Percentiles rank a stretch among this genome's conserved stretches.
phyloP scores from a whole-genome alignment of 495 filamentous ascomycete genomes.

The Aspergillus panamensis region DNA sequence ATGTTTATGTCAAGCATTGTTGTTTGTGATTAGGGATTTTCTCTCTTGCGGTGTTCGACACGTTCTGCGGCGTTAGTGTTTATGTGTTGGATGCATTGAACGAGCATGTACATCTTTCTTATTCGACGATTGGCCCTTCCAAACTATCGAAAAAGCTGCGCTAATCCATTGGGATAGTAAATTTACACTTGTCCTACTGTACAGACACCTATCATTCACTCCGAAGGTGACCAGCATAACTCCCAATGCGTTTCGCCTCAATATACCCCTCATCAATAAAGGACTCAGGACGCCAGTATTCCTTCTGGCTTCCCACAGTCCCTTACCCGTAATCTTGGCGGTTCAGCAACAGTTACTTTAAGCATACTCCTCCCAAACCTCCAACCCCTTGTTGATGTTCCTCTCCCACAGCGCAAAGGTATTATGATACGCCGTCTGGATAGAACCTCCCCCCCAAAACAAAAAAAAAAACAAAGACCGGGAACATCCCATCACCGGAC shows the following conservation, averaged over 20 bases:
- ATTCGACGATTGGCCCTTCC: neutral
- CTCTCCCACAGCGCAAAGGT: conserved; percentile 22
- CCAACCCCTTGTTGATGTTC: conserved; percentile 26
- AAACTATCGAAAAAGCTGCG: neutral
- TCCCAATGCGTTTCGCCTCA: neutral
- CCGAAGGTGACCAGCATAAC: neutral
- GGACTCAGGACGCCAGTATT: conserved; percentile 29
- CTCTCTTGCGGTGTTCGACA: neutral
- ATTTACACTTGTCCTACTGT: neutral
- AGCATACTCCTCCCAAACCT: conserved; percentile 20
- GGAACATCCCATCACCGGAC: conserved; percentile 29
- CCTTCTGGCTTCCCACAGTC: conserved; percentile 21
- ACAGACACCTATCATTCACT: conserved; percentile 3
- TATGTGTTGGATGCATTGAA: conserved; percentile 9
- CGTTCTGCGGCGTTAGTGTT: conserved; percentile 7
- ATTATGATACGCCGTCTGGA: conserved; percentile 25
- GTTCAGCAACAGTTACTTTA: conserved; percentile 30
- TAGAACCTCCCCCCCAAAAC: conserved; percentile 31
- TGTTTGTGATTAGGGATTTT: conserved; percentile 1
- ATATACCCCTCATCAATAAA: conserved; percentile 21
- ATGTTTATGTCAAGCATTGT: neutral
- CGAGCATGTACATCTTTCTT: conserved; percentile 6
- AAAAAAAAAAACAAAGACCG: conserved; percentile 33
- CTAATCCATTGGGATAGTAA: no score
- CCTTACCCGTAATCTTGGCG: conserved; percentile 27